Conservation (phyloP, 257 asterid genomes). For the Thymus quinquecostatus region DNA sequence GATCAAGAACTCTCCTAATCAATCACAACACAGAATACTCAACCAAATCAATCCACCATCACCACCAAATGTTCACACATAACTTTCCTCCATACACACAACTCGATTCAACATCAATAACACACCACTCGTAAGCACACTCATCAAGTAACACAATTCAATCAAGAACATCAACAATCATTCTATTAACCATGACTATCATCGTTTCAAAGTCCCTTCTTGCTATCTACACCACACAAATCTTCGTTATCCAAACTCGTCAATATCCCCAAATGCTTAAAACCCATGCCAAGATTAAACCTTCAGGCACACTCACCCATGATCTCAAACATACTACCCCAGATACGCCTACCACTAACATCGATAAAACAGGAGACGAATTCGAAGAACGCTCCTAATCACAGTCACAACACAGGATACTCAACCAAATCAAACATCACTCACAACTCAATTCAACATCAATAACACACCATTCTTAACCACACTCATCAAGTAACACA, state of each 20-base stretch:
- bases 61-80: too few species aligned
- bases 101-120: too few species aligned
- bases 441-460: slow-evolving; percentile 1
- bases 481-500: neutral
- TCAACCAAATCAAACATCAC: neutral
- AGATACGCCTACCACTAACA: neutral
- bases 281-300: neutral
- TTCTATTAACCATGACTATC: neutral
- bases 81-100: too few species aligned
- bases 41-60: neutral
- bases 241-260: neutral
- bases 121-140: too few species aligned
- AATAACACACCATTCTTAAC: neutral
- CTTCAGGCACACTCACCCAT: neutral
- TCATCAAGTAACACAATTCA: too few species aligned
- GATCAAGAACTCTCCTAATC: neutral
- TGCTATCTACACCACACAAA: neutral
- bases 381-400: neutral
- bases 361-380: neutral
- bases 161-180: neutral
- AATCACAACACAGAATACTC: neutral
- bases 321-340: neutral
- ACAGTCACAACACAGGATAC: neutral
- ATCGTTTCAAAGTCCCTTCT: neutral
- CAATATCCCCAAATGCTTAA: neutral